Conservation (phyloP, 176 grass and related monocot species). For the Elaeis guineensis region DNA sequence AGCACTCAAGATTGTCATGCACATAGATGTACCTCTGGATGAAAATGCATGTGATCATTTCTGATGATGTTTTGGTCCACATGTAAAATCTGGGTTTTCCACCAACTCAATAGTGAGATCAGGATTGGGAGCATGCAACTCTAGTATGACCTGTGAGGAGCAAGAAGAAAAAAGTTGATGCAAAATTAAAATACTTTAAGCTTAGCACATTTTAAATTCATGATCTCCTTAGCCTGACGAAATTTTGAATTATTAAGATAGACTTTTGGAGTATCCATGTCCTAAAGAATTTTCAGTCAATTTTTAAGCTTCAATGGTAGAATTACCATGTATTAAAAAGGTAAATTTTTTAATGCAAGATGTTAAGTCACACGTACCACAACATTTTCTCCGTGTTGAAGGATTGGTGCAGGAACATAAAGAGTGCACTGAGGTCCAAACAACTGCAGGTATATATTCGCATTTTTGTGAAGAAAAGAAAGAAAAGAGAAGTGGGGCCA, state of each 20-base stretch:
- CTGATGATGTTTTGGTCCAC: constrained; percentile 16
- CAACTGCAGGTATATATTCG: constrained; percentile 28
- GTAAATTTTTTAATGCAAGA: background rate
- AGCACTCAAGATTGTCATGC: too few relatives aligned
- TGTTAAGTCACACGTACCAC: constrained; percentile 43
- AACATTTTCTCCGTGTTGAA: constrained; percentile 60
- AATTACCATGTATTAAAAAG: background rate
- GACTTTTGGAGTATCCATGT: background rate
- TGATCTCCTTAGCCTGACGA: too few relatives aligned
- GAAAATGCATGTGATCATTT: background rate
- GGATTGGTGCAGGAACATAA: constrained; percentile 75
- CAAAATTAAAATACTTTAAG: constrained; percentile 11
- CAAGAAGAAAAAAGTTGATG: background rate
- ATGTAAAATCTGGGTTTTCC: constrained; percentile 68
- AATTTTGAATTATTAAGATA: too few relatives aligned
- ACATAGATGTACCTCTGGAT: too few relatives aligned
- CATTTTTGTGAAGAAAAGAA: constrained; percentile 14
- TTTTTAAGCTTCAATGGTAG: background rate
- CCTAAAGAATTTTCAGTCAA: background rate
- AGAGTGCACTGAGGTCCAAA: constrained; percentile 77
- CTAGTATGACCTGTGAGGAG: constrained; percentile 50
- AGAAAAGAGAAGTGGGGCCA: constrained; percentile 6
- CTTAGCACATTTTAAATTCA: background rate
- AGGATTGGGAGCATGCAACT: constrained; percentile 49
- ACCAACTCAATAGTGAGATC: constrained; percentile 49